Evolutionary conservation across 2,329 filamentous ascomycete genomes (phyloP).

Genomic region (Alternaria ventricosa): DNA sequence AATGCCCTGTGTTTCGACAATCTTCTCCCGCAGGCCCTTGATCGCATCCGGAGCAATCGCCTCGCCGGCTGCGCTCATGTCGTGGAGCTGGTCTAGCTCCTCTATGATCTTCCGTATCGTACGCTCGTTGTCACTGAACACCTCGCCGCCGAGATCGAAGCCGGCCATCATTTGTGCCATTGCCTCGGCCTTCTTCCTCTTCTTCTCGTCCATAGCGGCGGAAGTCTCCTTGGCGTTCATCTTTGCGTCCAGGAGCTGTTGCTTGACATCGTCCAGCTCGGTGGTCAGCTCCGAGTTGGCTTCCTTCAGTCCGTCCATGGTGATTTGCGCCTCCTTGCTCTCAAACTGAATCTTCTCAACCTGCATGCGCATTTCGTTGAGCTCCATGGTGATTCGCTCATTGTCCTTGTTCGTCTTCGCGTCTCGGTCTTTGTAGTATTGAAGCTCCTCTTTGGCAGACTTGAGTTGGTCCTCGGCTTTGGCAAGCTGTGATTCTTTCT

Average conservation of each 20-base stretch:
- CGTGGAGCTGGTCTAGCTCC: slow-evolving; percentile 78
- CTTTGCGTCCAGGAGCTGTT: slow-evolving; percentile 92
- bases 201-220: slow-evolving; percentile 92
- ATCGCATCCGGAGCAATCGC: slow-evolving; percentile 82
- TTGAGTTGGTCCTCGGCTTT: slow-evolving; percentile 80
- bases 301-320: slow-evolving; percentile 96
- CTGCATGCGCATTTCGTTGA: slow-evolving; percentile 96
- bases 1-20: slow-evolving; percentile 90
- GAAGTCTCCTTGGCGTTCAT: slow-evolving; percentile 96
- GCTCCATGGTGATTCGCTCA: slow-evolving; percentile 81
- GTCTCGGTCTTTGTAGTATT: slow-evolving; percentile 84
- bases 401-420: slow-evolving; percentile 86
- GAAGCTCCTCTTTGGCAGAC: slow-evolving; percentile 85
- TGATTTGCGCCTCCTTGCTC: slow-evolving; percentile 94
- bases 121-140: slow-evolving; percentile 92
- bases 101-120: slow-evolving; percentile 84
- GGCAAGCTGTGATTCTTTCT: slow-evolving; percentile 84
- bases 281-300: slow-evolving; percentile 90
- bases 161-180: slow-evolving; percentile 99
- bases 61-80: slow-evolving; percentile 78
- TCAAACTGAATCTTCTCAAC: slow-evolving; percentile 95
- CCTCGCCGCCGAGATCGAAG: slow-evolving; percentile 90
- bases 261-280: slow-evolving; percentile 94
- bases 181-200: slow-evolving; percentile 97
- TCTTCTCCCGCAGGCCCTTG: slow-evolving; percentile 73